Base-by-base conservation (phyloP, 1,139 yeast genomes). In the Taphrina pruni region DNA sequence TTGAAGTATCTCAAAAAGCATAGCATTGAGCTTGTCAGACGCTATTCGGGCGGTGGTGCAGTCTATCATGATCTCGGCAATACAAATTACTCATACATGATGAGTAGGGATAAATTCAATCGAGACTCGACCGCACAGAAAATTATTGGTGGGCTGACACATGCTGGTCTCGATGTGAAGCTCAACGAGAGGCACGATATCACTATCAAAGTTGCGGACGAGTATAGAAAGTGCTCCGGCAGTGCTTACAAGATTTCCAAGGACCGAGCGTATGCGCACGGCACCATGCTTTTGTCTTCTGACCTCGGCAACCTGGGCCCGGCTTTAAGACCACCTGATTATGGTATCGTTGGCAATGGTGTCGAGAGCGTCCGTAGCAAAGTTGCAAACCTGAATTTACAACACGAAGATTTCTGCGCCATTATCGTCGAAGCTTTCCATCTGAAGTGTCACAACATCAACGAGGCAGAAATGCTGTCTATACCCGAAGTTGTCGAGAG, bases 11-110 rank as follows among this genome's bases (percentile, higher is more conserved):
- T 90, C 11, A 80, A 83, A 6, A 75, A 82, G 0, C 77, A 85
- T 12, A 81, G 82, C 0, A 82, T 90, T n/a, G 94, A 96, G 0
- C 77, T 93, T 12, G 78, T 95, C 2, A 81, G 99, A 73, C 81
- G 99, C 71, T 81, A 85, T 60, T 88, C 96, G 1, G 99, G 99
- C 0, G 99, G 99, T 1, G 99, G 99, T 0, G 87, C 98, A 0
- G 99, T 95, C 0, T 97, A 92, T 11, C 99, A 95, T 76, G 99
- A 94, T 78, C 75, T 83, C n/a, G 97, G 98, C 0, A 95, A 95
- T 75, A 87, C 88, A 32, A 95, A 95, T 76, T 95, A 88, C 78
- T 88, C 96, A 7, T 91, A 86, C 73, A 87, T 94, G 83, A 87
- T 91, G 21, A 81, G 88, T 1, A 86, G 92, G 72, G 82, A 81